Evolutionary conservation across 306 rosid genomes (phyloP), one percentile per base, ranked within the genome.

Genomic region (Gleditsia sinensis): DNA sequence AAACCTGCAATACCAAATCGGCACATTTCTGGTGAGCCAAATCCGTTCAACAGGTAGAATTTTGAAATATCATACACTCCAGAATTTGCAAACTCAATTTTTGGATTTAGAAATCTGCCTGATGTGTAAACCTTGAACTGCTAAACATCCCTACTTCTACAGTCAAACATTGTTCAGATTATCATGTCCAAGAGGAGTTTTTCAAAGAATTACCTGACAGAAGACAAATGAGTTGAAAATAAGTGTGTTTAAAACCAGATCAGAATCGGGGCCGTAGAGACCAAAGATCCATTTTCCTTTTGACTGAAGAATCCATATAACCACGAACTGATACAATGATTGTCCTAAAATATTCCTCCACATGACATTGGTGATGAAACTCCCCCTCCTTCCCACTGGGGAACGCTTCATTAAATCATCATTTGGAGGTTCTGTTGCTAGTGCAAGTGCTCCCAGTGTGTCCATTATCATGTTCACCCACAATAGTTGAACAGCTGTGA

Each of bases 381-480:
- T 89, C 36, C 96, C 97, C 19, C 81, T 90, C 82, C 96, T 91
- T 24, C 98, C 97, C 3, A 92, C 92, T 0, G 98, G 98, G 6
- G 83, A 19, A 61, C 85, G 96, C 88, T 91, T 94, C 98, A 94
- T 94, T 42, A 94, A 70, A 32, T 87, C 96, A n/a, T 94, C 80
- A 19, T 73, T 94, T 39, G 98, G 98, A 79, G 97, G 98, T 87
- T 94, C 98, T 1, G 98, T 94, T 55, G 98, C 98, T 27, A 94
- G 97, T 37, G 98, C 98, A 36, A 94, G 89, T 43, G 98, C 98
- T 73, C 98, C 98, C 10, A 94, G 56, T 0, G 98, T 94, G 81
- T 94, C 97, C 98, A 94, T 94, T 32, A 94, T 94, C 98, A 94
- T 94, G 88, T 94, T 94, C 63, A 94, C 96, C 98, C 98, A 91